phyloP scores from a whole-genome alignment of 1,284 basidiomycete species.

The Taiwanofungus camphoratus region DNA sequence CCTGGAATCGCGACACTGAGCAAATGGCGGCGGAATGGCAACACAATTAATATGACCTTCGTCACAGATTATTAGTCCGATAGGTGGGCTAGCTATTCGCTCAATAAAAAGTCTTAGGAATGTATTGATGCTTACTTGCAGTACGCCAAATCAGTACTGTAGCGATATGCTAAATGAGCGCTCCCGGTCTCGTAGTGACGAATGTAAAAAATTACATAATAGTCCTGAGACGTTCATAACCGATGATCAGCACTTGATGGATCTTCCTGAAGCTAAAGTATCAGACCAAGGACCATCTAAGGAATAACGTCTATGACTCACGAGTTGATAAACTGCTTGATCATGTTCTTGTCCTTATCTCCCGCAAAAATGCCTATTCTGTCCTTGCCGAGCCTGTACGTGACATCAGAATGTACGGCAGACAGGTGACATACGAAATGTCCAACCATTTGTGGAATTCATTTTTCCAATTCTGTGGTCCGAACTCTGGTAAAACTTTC shows the following conservation, averaged over 20 bases:
- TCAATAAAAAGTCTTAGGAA: too few relatives aligned
- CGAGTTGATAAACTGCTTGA: slow-evolving; percentile 75
- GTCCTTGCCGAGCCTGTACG: slow-evolving; percentile 67
- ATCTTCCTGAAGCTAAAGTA: slow-evolving; percentile 42
- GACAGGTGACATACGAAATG: neutral
- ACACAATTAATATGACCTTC: slow-evolving; percentile 53
- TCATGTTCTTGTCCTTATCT: slow-evolving; percentile 68
- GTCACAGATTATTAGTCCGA: slow-evolving; percentile 94
- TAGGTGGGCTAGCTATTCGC: slow-evolving; percentile 65
- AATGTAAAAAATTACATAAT: slow-evolving; percentile 52
- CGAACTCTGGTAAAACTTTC: too few relatives aligned
- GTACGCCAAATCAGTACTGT: slow-evolving; percentile 53
- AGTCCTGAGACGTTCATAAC: slow-evolving; percentile 87
- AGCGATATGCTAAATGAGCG: slow-evolving; percentile 1
- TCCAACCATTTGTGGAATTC: slow-evolving; percentile 91
- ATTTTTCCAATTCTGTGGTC: slow-evolving; percentile 85
- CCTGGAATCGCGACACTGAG: slow-evolving; percentile 38
- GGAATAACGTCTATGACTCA: slow-evolving; percentile 27
- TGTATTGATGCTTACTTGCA: slow-evolving; percentile 43
- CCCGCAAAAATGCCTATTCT: slow-evolving; percentile 76
- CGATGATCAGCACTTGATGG: slow-evolving; percentile 88
- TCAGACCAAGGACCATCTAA: slow-evolving; percentile 4
- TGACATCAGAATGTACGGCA: slow-evolving; percentile 3
- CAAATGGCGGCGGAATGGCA: neutral
- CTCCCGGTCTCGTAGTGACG: slow-evolving; percentile 3